Evolutionary conservation across 108 stramenopile species (phyloP).

Genomic region (Stephanodiscus triporus): DNA sequence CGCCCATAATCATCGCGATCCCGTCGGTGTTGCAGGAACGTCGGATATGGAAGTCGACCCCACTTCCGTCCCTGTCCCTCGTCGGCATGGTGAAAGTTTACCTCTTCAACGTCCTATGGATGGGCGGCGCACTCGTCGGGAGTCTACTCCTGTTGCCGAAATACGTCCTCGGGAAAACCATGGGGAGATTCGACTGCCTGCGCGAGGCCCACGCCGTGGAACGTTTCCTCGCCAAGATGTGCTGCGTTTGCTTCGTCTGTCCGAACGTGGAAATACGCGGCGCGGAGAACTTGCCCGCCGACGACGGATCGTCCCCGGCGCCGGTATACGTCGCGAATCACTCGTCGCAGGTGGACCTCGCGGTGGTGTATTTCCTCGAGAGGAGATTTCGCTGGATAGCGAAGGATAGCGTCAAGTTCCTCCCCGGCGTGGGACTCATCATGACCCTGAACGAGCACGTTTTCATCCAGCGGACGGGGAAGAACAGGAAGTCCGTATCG

Average conservation of each 20-base stretch:
- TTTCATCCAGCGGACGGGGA: slow-evolving; percentile 68
- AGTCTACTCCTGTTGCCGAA: slow-evolving; percentile 52
- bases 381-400: slow-evolving; percentile 80
- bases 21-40: slow-evolving; percentile 64
- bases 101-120: slow-evolving; percentile 75
- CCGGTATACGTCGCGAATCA: slow-evolving; percentile 85
- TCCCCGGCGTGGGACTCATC: slow-evolving; percentile 82
- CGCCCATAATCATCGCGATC: slow-evolving; percentile 37
- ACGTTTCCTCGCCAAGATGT: slow-evolving; percentile 16
- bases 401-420: slow-evolving; percentile 63
- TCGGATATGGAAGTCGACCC: slow-evolving; percentile 71
- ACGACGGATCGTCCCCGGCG: slow-evolving; percentile 51
- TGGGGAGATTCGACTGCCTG: slow-evolving; percentile 29
- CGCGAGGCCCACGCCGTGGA: slow-evolving; percentile 54
- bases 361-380: slow-evolving; percentile 52
- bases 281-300: slow-evolving; percentile 60
- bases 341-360: slow-evolving; percentile 77
- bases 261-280: slow-evolving; percentile 59
- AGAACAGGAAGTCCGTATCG: slow-evolving; percentile 55
- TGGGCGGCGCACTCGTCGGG: slow-evolving; percentile 55
- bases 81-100: slow-evolving; percentile 65
- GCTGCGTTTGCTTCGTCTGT: slow-evolving; percentile 41
- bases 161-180: slow-evolving; percentile 38
- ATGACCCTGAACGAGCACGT: slow-evolving; percentile 73
- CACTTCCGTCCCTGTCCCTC: slow-evolving; percentile 59